These are phyloP conservation scores for Suillus discolor DNA, from an alignment of 768 basidiomycete genomes.

Conservation along the genomic window DNA sequence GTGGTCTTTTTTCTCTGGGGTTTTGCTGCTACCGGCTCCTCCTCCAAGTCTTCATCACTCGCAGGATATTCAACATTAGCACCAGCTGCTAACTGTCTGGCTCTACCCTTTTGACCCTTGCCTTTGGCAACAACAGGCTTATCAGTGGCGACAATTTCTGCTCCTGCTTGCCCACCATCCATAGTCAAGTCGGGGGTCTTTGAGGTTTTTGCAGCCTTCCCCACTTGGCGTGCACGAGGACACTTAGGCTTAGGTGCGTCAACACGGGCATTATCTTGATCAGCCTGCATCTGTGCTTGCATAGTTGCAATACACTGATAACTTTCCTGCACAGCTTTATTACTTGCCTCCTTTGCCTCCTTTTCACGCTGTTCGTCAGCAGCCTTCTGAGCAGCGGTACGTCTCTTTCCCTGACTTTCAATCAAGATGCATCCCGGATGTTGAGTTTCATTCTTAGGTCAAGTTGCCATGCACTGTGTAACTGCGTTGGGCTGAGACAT, in stretches of 20 bases:
- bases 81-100: too few species aligned
- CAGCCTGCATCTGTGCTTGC: slow-evolving; percentile 8
- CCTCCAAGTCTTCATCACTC: too few species aligned
- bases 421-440: slow-evolving; percentile 7
- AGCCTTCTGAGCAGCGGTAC: slow-evolving; percentile 14
- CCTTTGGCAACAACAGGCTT: too few species aligned
- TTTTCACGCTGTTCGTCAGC: slow-evolving; percentile 11
- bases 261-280: background rate
- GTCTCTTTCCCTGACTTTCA: slow-evolving; percentile 4
- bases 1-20: too few species aligned
- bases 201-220: background rate
- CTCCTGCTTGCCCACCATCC: background rate
- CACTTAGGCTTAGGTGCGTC: background rate
- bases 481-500: background rate
- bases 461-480: background rate
- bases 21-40: too few species aligned
- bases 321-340: background rate
- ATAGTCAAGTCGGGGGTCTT: background rate
- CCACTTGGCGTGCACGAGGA: background rate
- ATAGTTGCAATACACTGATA: slow-evolving; percentile 5
- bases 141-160: background rate
- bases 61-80: too few species aligned
- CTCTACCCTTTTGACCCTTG: too few species aligned
- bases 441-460: slow-evolving; percentile 8
- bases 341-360: slow-evolving; percentile 8